A percentile compares a stretch with the other conserved stretches of the same genome.
Conservation (phyloP, 2,329 filamentous ascomycete species). For the Ceratocystis harringtonii region DNA sequence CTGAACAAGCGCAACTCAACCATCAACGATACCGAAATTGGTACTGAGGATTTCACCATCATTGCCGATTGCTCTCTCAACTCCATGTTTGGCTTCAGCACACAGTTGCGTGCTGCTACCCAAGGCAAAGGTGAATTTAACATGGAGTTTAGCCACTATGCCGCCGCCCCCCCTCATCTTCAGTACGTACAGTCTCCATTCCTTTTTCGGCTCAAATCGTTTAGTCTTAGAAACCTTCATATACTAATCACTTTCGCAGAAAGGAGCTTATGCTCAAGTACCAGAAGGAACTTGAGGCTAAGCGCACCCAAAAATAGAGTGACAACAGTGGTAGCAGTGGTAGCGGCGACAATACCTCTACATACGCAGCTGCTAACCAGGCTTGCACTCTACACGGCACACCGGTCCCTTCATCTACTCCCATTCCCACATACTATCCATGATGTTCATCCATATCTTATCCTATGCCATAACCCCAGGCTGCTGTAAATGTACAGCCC, state of each 20-base stretch:
- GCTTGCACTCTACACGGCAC: too few species aligned
- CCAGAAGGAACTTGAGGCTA: slow-evolving; percentile 42
- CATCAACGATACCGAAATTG: slow-evolving; percentile 91
- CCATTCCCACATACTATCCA: too few species aligned
- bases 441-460: too few species aligned
- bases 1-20: slow-evolving; percentile 94
- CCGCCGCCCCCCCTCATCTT: slow-evolving; percentile 68
- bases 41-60: slow-evolving; percentile 83
- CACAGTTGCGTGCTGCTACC: slow-evolving; percentile 77
- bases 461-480: slow-evolving; percentile 3
- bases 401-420: too few species aligned
- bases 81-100: slow-evolving; percentile 95
- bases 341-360: too few species aligned
- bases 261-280: slow-evolving; percentile 46
- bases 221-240: neutral
- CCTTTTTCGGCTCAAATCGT: too few species aligned
- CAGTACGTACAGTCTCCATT: slow-evolving; percentile 47
- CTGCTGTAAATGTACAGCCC: neutral
- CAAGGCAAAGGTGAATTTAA: slow-evolving; percentile 97
- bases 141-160: slow-evolving; percentile 98
- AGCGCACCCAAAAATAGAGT: slow-evolving; percentile 27
- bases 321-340: too few species aligned
- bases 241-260: slow-evolving; percentile 27
- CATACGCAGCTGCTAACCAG: too few species aligned
- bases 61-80: slow-evolving; percentile 87